Conservation (phyloP, 2,329 filamentous ascomycete genomes). For the Colletotrichum acutatum region DNA sequence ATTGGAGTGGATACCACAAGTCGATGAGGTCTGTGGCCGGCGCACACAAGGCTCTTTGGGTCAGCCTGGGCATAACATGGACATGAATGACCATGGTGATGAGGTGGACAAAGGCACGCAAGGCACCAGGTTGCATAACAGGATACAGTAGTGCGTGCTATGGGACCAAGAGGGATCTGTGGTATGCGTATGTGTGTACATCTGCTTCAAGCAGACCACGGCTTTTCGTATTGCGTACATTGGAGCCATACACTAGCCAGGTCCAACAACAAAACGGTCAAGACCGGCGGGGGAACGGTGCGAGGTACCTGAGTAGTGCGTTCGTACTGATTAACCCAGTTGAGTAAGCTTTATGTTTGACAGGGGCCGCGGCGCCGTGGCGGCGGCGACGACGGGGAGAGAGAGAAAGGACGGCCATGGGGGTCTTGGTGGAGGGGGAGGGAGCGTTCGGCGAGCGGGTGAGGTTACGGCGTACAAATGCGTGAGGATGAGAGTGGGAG, state of each 20-base stretch:
- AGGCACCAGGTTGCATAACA: conserved; percentile 30
- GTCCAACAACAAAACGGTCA: conserved; percentile 21
- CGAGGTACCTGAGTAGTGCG: conserved; percentile 29
- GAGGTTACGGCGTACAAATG: not conserved
- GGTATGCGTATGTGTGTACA: conserved; percentile 13
- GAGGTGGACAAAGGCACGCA: conserved; percentile 21
- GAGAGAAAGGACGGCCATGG: conserved; percentile 18
- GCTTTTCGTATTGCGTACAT: conserved; percentile 30
- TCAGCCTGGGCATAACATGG: conserved; percentile 3
- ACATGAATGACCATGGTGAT: conserved; percentile 8
- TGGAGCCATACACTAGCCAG: conserved; percentile 19
- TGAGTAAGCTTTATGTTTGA: conserved; percentile 32
- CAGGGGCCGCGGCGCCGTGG: conserved; percentile 30
- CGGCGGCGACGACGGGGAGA: conserved; percentile 23
- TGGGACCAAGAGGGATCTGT: conserved; percentile 32
- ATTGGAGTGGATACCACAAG: conserved; percentile 29
- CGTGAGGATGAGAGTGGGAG: not conserved
- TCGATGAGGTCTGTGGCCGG: conserved; percentile 32
- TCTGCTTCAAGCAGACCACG: conserved; percentile 19
- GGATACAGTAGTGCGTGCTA: conserved; percentile 30
- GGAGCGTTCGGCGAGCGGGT: conserved; percentile 21
- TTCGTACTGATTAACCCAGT: conserved; percentile 24
- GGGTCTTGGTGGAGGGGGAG: conserved; percentile 18
- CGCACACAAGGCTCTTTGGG: conserved; percentile 13
- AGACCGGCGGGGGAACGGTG: conserved; percentile 23